Evolutionary conservation across 2,329 filamentous ascomycete genomes (phyloP).

Genomic region (Ceratocystis huliohia): DNA sequence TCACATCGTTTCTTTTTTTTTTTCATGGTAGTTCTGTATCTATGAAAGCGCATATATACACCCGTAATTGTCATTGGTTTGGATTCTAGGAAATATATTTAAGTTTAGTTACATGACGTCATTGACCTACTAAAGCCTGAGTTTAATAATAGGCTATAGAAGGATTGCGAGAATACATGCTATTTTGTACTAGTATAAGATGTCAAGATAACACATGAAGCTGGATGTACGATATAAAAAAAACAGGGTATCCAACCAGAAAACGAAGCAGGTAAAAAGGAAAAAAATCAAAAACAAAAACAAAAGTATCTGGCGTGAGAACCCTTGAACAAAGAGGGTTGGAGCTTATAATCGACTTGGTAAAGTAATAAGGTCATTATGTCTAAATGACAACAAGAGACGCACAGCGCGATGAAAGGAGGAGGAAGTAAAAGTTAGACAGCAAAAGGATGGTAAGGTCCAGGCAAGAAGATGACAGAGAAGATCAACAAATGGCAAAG

Average conservation of each 20-base stretch:
- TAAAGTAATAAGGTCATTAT: neutral
- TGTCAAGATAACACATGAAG: neutral
- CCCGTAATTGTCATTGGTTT: neutral
- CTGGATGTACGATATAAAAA: neutral
- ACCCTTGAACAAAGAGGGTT: neutral
- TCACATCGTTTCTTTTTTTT: neutral
- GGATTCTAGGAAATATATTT: neutral
- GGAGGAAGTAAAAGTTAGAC: neutral
- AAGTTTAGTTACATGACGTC: neutral
- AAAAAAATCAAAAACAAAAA: constrained; percentile 13
- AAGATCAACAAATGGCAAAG: constrained; percentile 17
- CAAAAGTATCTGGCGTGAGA: neutral
- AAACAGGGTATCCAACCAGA: constrained; percentile 16
- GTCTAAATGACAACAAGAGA: neutral
- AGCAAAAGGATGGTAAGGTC: constrained; percentile 6
- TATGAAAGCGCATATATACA: neutral
- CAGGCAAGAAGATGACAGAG: constrained; percentile 10
- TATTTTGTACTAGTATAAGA: constrained; percentile 1
- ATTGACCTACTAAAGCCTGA: neutral
- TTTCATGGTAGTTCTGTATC: neutral
- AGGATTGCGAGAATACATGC: neutral
- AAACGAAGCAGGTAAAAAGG: constrained; percentile 14
- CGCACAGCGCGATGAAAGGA: neutral
- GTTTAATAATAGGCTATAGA: neutral
- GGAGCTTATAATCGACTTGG: neutral